Evolutionary conservation across 257 asterid species (phyloP).

Genomic region (Jacaranda copaia): DNA sequence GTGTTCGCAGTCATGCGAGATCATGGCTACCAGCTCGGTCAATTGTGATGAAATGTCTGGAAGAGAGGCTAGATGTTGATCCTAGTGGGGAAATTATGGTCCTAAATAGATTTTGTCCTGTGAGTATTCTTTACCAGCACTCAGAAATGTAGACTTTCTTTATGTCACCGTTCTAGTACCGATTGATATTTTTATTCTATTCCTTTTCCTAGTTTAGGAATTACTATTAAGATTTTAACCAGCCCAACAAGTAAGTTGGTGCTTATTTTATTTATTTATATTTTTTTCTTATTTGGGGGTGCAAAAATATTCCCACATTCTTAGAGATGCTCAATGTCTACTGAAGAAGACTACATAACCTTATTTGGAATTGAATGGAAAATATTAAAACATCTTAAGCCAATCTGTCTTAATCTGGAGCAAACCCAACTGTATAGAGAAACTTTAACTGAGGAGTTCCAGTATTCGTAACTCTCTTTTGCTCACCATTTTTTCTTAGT

Average conservation of each 20-base stretch:
- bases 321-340: conserved; percentile 13
- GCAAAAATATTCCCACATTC: too few relatives aligned
- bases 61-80: conserved; percentile 71
- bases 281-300: too few relatives aligned
- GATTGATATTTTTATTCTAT: conserved; percentile 15
- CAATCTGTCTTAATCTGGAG: conserved; percentile 7
- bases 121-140: conserved; percentile 47
- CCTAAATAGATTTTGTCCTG: conserved; percentile 78
- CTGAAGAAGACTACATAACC: conserved; percentile 3
- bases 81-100: conserved; percentile 84
- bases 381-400: conserved; percentile 21
- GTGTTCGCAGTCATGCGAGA: conserved; percentile 59
- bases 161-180: neutral
- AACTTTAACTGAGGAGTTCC: conserved; percentile 1
- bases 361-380: conserved; percentile 7
- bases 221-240: conserved; percentile 15
- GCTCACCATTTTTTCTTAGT: neutral
- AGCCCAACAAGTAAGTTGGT: neutral
- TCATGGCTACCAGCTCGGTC: conserved; percentile 95
- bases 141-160: neutral
- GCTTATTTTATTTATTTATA: neutral
- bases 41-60: conserved; percentile 74
- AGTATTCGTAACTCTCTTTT: neutral
- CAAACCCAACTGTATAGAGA: neutral
- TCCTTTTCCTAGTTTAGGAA: neutral